Percentiles rank a stretch among this genome's conserved stretches.
Evolutionary conservation across 2,329 filamentous ascomycete species (phyloP).

Genomic region (Alternaria panax): DNA sequence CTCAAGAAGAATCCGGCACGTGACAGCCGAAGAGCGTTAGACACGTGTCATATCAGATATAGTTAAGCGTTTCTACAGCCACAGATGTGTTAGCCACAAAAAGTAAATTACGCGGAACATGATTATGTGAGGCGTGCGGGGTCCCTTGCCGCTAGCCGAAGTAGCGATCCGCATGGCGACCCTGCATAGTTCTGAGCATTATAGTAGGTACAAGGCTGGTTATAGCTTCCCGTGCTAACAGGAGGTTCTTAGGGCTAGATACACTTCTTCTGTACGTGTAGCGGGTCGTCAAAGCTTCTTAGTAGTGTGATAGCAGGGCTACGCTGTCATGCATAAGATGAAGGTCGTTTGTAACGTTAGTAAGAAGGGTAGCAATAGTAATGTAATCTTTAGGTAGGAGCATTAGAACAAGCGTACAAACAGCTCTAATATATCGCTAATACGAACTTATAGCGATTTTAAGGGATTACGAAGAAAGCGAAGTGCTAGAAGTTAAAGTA

Average conservation of each 20-base stretch:
- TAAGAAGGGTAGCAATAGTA: constrained; percentile 6
- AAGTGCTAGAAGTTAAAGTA: constrained; percentile 4
- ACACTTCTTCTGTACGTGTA: not conserved
- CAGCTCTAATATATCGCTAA: constrained; percentile 2
- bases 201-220: constrained; percentile 6
- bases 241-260: constrained; percentile 6
- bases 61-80: not conserved
- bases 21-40: not conserved
- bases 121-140: not conserved
- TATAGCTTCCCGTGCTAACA: not conserved
- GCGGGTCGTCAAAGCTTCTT: not conserved
- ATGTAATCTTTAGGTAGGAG: constrained; percentile 10
- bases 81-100: not conserved
- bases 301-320: constrained; percentile 2
- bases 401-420: not conserved
- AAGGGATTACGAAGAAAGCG: not conserved
- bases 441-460: not conserved
- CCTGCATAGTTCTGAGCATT: constrained; percentile 5
- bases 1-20: not conserved
- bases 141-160: constrained; percentile 3
- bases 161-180: constrained; percentile 9
- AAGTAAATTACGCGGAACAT: not conserved
- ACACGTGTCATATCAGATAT: not conserved
- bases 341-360: constrained; percentile 7
- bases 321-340: not conserved